phyloP scores from a whole-genome alignment of 768 basidiomycete species.

The Pluteus cervinus region DNA sequence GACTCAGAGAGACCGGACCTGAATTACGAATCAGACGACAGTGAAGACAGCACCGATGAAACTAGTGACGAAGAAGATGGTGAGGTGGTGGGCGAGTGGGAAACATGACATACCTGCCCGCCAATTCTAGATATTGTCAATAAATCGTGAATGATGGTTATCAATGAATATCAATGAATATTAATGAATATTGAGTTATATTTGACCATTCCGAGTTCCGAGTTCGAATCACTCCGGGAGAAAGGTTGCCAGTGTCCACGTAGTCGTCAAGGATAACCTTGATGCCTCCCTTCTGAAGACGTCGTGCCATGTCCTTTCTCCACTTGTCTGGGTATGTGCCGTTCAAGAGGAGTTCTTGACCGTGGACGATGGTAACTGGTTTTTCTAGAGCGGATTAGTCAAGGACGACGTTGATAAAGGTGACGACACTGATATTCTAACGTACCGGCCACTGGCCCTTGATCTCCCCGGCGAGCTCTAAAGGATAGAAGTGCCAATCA shows the following conservation, averaged over 20 bases:
- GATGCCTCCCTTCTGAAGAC: slow-evolving; percentile 33
- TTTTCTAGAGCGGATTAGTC: slow-evolving; percentile 20
- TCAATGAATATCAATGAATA: too few relatives aligned
- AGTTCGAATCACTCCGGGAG: slow-evolving; percentile 30
- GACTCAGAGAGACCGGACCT: too few relatives aligned
- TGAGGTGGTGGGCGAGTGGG: too few relatives aligned
- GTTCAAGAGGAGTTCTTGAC: slow-evolving; percentile 39
- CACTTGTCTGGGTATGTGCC: slow-evolving; percentile 41
- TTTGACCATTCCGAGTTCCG: slow-evolving; percentile 39
- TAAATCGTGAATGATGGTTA: too few relatives aligned
- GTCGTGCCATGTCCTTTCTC: slow-evolving; percentile 34
- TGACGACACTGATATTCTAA: background rate
- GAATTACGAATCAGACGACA: too few relatives aligned
- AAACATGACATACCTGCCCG: too few relatives aligned
- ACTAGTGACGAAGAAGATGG: too few relatives aligned
- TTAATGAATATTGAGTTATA: too few relatives aligned
- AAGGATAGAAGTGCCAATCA: slow-evolving; percentile 1
- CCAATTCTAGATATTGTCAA: too few relatives aligned
- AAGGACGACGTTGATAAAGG: background rate
- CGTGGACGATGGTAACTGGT: slow-evolving; percentile 54
- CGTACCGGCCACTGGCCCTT: slow-evolving; percentile 23
- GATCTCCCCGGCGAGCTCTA: slow-evolving; percentile 24
- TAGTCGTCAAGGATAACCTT: slow-evolving; percentile 44
- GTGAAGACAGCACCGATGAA: too few relatives aligned
- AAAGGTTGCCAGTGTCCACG: slow-evolving; percentile 36